Conservation (phyloP, 176 grass and related monocot genomes). For the Elaeis guineensis region DNA sequence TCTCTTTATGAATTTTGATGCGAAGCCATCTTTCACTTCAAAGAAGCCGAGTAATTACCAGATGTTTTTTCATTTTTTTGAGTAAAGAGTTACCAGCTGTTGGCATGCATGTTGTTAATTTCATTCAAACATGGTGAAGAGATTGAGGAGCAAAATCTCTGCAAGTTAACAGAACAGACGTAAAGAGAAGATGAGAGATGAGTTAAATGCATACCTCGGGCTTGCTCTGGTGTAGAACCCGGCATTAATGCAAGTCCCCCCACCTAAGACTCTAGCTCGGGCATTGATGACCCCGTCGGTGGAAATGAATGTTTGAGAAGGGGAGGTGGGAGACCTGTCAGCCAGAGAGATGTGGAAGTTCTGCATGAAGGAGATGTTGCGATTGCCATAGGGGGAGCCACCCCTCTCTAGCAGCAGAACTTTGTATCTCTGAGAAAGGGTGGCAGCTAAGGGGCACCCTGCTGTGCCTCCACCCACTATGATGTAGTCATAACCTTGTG, state of each 20-base stretch:
- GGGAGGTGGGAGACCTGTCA: slow-evolving; percentile 42
- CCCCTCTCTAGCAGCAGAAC: slow-evolving; percentile 72
- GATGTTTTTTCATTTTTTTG: too few species aligned
- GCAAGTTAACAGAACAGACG: background rate
- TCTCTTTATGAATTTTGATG: too few species aligned
- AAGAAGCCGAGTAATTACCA: too few species aligned
- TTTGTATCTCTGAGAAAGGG: slow-evolving; percentile 47
- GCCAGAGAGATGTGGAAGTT: slow-evolving; percentile 73
- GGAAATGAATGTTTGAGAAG: slow-evolving; percentile 66
- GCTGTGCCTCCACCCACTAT: slow-evolving; percentile 65
- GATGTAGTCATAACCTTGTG: slow-evolving; percentile 50
- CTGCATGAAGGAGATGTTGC: slow-evolving; percentile 56
- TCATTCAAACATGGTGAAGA: too few species aligned
- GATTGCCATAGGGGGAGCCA: slow-evolving; percentile 62
- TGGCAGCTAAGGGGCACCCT: slow-evolving; percentile 64
- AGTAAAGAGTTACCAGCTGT: too few species aligned
- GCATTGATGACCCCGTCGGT: slow-evolving; percentile 85
- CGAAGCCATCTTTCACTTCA: too few species aligned
- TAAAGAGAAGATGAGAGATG: too few species aligned
- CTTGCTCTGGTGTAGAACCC: slow-evolving; percentile 87
- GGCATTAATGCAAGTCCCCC: slow-evolving; percentile 77
- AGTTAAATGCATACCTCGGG: slow-evolving; percentile 33
- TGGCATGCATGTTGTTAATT: too few species aligned
- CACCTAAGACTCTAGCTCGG: slow-evolving; percentile 64
- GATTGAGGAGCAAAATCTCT: slow-evolving; percentile 1